Evolutionary conservation across 176 grass and related monocot genomes (phyloP), one percentile per base, ranked within the genome.

Genomic region (Miscanthus lutarioriparius): DNA sequence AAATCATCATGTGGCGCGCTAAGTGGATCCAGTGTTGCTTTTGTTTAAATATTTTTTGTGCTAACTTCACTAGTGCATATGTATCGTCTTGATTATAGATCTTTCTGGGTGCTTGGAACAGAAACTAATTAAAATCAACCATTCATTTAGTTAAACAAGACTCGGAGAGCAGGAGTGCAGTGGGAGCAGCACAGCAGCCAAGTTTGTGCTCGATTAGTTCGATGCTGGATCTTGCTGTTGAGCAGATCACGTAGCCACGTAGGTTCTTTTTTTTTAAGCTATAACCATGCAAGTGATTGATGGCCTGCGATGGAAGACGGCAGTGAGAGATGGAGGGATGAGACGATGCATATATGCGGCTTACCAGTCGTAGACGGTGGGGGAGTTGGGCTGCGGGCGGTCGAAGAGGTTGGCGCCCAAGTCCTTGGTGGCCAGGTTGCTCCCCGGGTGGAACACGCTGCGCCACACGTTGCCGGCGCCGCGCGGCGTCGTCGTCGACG

Each of bases 341-440:
- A 35, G 33, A 35, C 4, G 33, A 35, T 35, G 33, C 32, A 32
- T 32, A 32, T 32, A 32, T 32, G 32, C 32, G 32, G 32, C 33
- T 35, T 88, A 97, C 95, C 95, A 97, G 92, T 97, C 95, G 78
- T 97, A 97, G 79, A 97, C 92, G 56, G 92, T 97, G 25, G 95
- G 95, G 4, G 95, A 86, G 68, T 95, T 97, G 13, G 95, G 95
- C 66, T 95, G 87, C 1, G 95, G 95, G 40, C 92, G 86, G 82
- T 97, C 95, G 90, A 95, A 97, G 77, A 93, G 61, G 91, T 95
- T 79, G 74, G 90, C 83, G 69, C 95, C 95, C 11, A 93, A 7
- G 76, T 80, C 25, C 37, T 87, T 94, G 85, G 88, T 97, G 75
- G 92, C 95, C 22, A 95, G 86, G 88, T 95, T 97, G 82, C 95